Evolutionary conservation across 1,284 basidiomycete genomes (phyloP), one percentile per base, ranked within the genome.

Genomic region (Austroboletus niveus): DNA sequence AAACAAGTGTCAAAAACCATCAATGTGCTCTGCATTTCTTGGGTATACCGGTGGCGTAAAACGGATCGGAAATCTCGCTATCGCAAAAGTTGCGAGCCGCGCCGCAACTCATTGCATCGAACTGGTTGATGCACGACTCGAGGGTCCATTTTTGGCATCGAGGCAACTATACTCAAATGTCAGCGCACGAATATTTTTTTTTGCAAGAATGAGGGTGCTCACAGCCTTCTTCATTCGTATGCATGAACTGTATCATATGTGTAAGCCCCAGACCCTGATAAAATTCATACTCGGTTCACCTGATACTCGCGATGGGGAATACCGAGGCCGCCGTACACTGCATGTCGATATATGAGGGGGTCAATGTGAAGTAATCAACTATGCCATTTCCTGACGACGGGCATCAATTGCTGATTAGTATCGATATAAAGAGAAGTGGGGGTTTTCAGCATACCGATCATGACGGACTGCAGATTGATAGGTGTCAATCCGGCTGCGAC

Each of bases 401-500:
- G 44, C 32, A 14, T 11, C 11, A 11, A n/a, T 14, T n/a, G 15
- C 34, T 35, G 15, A 36, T 15, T 5, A 4, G 35, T 5, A 36
- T n/a, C 15, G n/a, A n/a, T 36, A 36, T 36, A n/a, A 5, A 15
- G 3, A n/a, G 14, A 34, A 1, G 14, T 17, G 8, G 7, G 17
- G 35, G 8, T 15, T 36, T 8, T 34, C n/a, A n/a, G 59, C 70
- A 71, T 74, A 76, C 93, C 92, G 47, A 95, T 92, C 73, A 94
- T 81, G 34, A 91, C 74, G 15, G 87, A 89, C 45, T 82, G 78
- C 7, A 95, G 74, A 64, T 94, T 94, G 60, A 95, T 81, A 0
- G 88, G 85, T 7, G 80, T 79, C 58, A 85, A 65, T 2, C 85
- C 87, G 0, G 75, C 77, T n/a, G 78, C 72, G 11, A 76, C 66